Evolutionary conservation across 805 yeast species (phyloP).

Genomic region (Kuraishia capsulata): DNA sequence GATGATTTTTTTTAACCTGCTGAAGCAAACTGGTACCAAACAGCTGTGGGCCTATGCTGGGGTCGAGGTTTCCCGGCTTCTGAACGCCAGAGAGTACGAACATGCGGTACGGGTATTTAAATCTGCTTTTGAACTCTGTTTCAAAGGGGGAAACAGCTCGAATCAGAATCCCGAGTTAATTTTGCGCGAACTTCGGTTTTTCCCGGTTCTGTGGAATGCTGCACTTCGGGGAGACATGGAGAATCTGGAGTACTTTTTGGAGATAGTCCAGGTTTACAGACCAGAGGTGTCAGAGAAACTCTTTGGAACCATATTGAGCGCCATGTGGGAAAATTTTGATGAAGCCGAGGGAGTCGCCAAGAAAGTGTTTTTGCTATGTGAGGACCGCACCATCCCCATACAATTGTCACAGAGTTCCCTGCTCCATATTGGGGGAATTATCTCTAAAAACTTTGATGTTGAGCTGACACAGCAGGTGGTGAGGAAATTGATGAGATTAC

Average conservation of each 20-base stretch:
- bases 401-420: background rate
- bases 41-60: background rate
- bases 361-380: background rate
- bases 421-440: background rate
- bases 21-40: background rate
- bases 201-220: slow-evolving; percentile 11
- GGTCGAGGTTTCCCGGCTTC: slow-evolving; percentile 9
- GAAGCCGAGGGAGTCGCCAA: background rate
- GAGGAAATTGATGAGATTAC: background rate
- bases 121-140: slow-evolving; percentile 5
- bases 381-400: background rate
- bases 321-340: background rate
- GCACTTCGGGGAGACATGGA: slow-evolving; percentile 12
- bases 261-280: slow-evolving; percentile 1
- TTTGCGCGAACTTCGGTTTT: slow-evolving; percentile 5
- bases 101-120: slow-evolving; percentile 12
- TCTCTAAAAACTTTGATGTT: background rate
- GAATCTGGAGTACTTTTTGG: slow-evolving; percentile 7
- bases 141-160: background rate
- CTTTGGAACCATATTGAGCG: background rate
- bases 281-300: background rate
- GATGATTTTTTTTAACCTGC: background rate
- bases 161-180: background rate
- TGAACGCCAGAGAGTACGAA: slow-evolving; percentile 13
- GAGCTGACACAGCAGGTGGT: background rate